These are phyloP conservation scores for Orbilia brochopaga DNA, from an alignment of 2,329 filamentous ascomycete genomes.

Conservation along the genomic window DNA sequence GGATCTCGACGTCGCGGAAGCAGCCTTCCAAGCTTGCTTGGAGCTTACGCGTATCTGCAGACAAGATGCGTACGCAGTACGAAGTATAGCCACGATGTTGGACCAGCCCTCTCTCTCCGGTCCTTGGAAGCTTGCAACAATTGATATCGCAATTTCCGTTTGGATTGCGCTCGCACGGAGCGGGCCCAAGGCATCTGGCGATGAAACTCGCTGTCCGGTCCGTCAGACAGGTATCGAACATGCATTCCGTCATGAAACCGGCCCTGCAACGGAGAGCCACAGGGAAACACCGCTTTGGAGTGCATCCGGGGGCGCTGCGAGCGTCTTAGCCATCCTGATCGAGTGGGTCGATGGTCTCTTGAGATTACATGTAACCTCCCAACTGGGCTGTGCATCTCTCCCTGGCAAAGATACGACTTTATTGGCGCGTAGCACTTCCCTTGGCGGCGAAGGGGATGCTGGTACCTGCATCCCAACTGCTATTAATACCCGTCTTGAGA, in stretches of 20 bases:
- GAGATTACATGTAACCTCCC: constrained; percentile 22
- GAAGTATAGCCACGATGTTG: background rate
- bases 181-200: constrained; percentile 22
- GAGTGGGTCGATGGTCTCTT: constrained; percentile 36
- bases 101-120: background rate
- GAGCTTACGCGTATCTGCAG: constrained; percentile 39
- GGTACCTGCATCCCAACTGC: constrained; percentile 47
- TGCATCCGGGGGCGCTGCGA: constrained; percentile 9
- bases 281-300: background rate
- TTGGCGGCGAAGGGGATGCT: constrained; percentile 31
- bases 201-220: constrained; percentile 28
- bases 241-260: constrained; percentile 42
- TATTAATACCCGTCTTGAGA: constrained; percentile 21
- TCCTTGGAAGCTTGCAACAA: constrained; percentile 4
- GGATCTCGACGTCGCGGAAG: constrained; percentile 22
- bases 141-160: constrained; percentile 48
- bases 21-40: constrained; percentile 5
- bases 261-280: constrained; percentile 3
- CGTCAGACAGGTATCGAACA: constrained; percentile 34
- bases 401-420: constrained; percentile 26
- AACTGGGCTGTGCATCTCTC: constrained; percentile 48
- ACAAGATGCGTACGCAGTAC: background rate
- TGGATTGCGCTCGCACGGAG: constrained; percentile 9
- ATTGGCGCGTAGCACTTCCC: constrained; percentile 45
- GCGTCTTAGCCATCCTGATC: constrained; percentile 39